A percentile compares a stretch with the other conserved stretches of the same genome.
These are phyloP conservation scores for Marvania coccoides DNA, from an alignment of 139 green algal genomes.

Conservation along the genomic window DNA sequence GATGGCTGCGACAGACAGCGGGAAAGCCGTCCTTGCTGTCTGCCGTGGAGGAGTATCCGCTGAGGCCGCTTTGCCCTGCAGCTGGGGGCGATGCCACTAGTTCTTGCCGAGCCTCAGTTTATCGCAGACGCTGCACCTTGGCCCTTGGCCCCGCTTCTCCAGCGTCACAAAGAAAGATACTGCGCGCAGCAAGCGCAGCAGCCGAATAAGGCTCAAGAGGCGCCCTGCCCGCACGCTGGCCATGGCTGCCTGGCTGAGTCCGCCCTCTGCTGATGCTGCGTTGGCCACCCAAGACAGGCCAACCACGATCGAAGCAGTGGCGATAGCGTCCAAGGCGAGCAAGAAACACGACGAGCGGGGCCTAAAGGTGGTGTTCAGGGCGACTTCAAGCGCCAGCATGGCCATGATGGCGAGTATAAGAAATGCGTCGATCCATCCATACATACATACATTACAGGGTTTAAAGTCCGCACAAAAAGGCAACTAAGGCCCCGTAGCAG, in stretches of 20 bases:
- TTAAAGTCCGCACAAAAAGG: no score
- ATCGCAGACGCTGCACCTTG: no score
- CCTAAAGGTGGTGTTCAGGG: neutral
- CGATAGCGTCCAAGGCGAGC: neutral
- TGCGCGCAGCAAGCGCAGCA: neutral
- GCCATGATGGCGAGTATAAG: neutral
- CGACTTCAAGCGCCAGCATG: neutral
- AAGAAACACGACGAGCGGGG: neutral
- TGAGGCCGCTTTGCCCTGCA: no score
- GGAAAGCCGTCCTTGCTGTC: no score
- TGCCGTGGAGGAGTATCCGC: no score
- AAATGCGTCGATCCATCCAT: constrained; percentile 1
- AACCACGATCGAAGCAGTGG: neutral
- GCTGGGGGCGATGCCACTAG: no score
- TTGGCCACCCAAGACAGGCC: neutral
- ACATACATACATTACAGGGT: no score
- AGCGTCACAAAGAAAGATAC: neutral
- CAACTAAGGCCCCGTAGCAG: no score
- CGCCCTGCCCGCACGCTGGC: neutral
- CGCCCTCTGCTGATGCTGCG: neutral
- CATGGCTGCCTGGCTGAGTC: neutral
- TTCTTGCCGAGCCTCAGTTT: no score
- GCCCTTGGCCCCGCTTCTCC: no score
- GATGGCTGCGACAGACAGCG: no score
- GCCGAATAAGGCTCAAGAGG: neutral